These are phyloP conservation scores for Aspergillus niger DNA, from an alignment of 2,329 filamentous ascomycete genomes.

Conservation along the genomic window DNA sequence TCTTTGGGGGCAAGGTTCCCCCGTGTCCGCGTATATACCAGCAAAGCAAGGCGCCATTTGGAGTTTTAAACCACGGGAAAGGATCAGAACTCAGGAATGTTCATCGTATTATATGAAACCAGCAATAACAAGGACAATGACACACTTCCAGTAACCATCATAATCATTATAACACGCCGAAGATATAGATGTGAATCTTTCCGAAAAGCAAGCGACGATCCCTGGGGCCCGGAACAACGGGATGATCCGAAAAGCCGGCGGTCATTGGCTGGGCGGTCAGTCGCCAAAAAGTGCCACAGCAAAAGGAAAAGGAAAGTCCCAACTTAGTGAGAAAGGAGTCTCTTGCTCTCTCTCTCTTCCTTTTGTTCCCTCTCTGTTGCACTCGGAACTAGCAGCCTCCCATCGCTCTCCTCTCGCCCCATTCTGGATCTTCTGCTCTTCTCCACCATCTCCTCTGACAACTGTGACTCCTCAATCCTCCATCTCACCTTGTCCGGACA, in stretches of 20 bases:
- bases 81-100: background rate
- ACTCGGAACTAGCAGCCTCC: background rate
- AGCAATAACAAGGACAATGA: background rate
- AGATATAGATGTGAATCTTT: background rate
- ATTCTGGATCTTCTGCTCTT: background rate
- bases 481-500: background rate
- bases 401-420: background rate
- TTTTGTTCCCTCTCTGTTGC: background rate
- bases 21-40: conserved; percentile 15
- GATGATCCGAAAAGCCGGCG: conserved; percentile 16
- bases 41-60: conserved; percentile 20
- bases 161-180: background rate
- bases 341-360: background rate
- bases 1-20: background rate
- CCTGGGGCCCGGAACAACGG: conserved; percentile 20
- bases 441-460: background rate
- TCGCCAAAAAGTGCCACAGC: conserved; percentile 2
- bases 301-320: background rate
- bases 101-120: background rate
- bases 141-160: too few species aligned
- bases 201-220: background rate
- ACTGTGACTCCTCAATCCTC: too few species aligned
- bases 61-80: conserved; percentile 15
- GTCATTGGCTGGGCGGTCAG: conserved; percentile 6
- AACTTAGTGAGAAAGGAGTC: too few species aligned